Evolutionary conservation across 2,329 filamentous ascomycete genomes (phyloP), one percentile per base, ranked within the genome.

Genomic region (Emergomyces africanus): DNA sequence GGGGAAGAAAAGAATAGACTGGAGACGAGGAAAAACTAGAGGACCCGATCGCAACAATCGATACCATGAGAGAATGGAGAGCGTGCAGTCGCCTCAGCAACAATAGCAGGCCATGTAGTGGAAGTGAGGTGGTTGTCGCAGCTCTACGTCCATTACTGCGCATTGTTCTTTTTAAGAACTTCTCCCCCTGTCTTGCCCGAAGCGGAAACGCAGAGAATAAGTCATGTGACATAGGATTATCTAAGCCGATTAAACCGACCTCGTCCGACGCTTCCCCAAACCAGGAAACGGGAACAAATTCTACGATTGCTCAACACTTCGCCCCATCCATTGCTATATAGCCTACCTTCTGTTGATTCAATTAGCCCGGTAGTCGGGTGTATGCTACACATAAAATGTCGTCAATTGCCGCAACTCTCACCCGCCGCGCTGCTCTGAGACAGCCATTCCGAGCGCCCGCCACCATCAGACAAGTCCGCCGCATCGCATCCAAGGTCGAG

Each of bases 351-450:
- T 20, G 18, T 8, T 15, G 37, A 33, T 25, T 35, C n/a, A 23
- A 54, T 54, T 23, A 37, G 30, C 33, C 33, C 39, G 25, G 14
- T 25, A 55, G 20, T 41, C 15, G 57, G 46, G 49, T 37, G 23
- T 46, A 39, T 63, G 61, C 33, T n/a, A 25, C 67, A 69, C 35
- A 50, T 53, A 61, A 60, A 46, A 75, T 75, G 73, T 74, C 72
- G 59, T 74, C 72, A 62, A 74, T 75, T 65, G 70, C 72, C 66
- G 68, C 73, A 60, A 66, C 71, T 66, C 69, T 72, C 65, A 67
- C 71, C 62, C 73, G 74, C 62, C 73, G 72, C 68, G 73, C 71
- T 64, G 66, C 74, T 64, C 65, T 70, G 65, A 71, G 74, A 65
- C 73, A 73, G 63, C 65, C 72, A 60, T 63, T 74, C 54, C 44